These are phyloP conservation scores for Penicillium manginii DNA, from an alignment of 495 filamentous ascomycete genomes.

Conservation along the genomic window DNA sequence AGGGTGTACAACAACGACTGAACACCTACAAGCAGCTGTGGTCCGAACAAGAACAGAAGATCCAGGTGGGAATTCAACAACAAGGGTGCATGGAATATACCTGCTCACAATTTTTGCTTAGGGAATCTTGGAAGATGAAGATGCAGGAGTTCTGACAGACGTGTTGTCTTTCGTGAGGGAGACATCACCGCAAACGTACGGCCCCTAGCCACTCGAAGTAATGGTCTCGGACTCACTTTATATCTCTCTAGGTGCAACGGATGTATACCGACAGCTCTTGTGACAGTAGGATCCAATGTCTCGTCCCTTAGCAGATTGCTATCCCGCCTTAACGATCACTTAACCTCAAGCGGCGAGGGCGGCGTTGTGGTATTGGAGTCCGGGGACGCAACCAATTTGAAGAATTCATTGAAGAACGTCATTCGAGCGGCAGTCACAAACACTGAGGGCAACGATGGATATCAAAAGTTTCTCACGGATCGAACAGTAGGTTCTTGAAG, in stretches of 20 bases:
- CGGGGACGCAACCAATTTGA: constrained; percentile 79
- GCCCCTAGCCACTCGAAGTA: not conserved
- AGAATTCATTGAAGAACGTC: constrained; percentile 78
- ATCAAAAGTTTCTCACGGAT: constrained; percentile 49
- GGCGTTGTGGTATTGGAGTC: constrained; percentile 73
- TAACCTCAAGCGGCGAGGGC: constrained; percentile 49
- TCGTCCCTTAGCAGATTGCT: constrained; percentile 77
- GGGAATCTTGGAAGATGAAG: constrained; percentile 46
- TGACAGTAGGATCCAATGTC: constrained; percentile 86
- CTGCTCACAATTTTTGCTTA: constrained; percentile 24
- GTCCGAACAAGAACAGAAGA: constrained; percentile 65
- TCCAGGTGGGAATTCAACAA: constrained; percentile 58
- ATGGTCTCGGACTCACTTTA: constrained; percentile 10
- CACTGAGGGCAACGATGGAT: constrained; percentile 50
- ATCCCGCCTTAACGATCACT: constrained; percentile 60
- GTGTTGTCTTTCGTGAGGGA: constrained; percentile 68
- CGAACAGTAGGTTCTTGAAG: constrained; percentile 51
- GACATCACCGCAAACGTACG: constrained; percentile 50
- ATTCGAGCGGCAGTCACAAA: constrained; percentile 71
- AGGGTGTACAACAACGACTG: constrained; percentile 58
- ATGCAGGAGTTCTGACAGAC: constrained; percentile 63
- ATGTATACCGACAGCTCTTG: constrained; percentile 75
- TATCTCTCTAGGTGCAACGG: constrained; percentile 42
- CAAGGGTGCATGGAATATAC: not conserved
- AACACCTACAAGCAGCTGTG: constrained; percentile 68